Evolutionary conservation across 345 rosid genomes (phyloP).

Genomic region (Cardamine resedifolia): DNA sequence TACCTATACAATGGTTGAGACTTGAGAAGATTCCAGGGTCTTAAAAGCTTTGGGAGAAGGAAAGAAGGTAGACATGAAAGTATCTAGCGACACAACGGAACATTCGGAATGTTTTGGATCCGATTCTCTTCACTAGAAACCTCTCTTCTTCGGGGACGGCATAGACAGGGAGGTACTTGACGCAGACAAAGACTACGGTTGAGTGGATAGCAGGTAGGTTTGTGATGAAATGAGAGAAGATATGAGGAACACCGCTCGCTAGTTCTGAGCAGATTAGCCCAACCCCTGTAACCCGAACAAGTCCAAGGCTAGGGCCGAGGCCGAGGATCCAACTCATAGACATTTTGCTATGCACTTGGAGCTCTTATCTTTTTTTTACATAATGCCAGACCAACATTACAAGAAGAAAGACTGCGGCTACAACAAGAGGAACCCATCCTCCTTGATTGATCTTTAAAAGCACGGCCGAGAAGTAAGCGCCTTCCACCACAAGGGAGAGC

Average conservation of each 20-base stretch:
- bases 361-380: constrained; percentile 66
- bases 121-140: constrained; percentile 67
- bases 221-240: constrained; percentile 82
- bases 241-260: constrained; percentile 75
- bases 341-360: constrained; percentile 66
- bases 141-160: constrained; percentile 76
- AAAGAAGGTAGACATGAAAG: neutral
- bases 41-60: neutral
- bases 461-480: constrained; percentile 64
- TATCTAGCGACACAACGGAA: constrained; percentile 70
- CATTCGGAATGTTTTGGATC: constrained; percentile 67
- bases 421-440: constrained; percentile 77
- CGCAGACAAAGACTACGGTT: constrained; percentile 63
- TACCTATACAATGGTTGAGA: constrained; percentile 29
- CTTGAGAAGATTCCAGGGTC: neutral
- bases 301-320: constrained; percentile 77
- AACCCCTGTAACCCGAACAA: constrained; percentile 71
- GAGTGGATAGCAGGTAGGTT: constrained; percentile 80
- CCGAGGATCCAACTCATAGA: constrained; percentile 85
- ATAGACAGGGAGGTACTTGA: constrained; percentile 75
- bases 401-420: constrained; percentile 60
- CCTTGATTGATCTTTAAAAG: constrained; percentile 69
- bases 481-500: constrained; percentile 54
- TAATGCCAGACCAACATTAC: constrained; percentile 74
- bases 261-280: constrained; percentile 76